Evolutionary conservation across 495 filamentous ascomycete genomes (phyloP).

Genomic region (Clavariopsis aquatica): DNA sequence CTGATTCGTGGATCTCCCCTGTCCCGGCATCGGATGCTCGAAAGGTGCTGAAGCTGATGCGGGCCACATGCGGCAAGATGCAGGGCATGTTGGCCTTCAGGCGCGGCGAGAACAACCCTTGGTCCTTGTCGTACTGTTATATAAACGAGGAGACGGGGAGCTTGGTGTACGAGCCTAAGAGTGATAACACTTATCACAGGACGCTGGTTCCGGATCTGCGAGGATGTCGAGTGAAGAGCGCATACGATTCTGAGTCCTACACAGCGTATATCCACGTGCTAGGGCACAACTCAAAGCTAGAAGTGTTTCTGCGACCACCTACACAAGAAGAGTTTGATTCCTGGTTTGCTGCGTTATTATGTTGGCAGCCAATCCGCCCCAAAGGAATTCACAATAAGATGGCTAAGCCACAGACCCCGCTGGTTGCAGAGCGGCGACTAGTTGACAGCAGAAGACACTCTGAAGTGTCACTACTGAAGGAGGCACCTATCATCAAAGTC

Average conservation of each 20-base stretch:
- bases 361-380: constrained; percentile 88
- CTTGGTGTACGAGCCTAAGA: constrained; percentile 64
- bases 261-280: constrained; percentile 79
- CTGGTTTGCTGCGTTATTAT: constrained; percentile 90
- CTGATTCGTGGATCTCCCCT: constrained; percentile 48
- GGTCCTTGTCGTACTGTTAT: constrained; percentile 63
- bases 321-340: constrained; percentile 76
- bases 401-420: constrained; percentile 62
- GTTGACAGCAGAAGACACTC: constrained; percentile 60
- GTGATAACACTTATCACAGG: constrained; percentile 57
- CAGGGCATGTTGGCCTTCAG: constrained; percentile 68
- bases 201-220: constrained; percentile 77
- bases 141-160: constrained; percentile 68
- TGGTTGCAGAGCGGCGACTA: constrained; percentile 53
- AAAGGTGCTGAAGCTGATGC: constrained; percentile 68
- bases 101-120: constrained; percentile 54
- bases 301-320: constrained; percentile 73
- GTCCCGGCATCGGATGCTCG: constrained; percentile 63
- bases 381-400: constrained; percentile 72
- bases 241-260: constrained; percentile 61
- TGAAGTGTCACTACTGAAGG: constrained; percentile 63
- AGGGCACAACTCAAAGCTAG: constrained; percentile 65
- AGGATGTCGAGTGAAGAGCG: constrained; percentile 72
- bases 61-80: constrained; percentile 67
- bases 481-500: constrained; percentile 92